Base-by-base conservation (phyloP, 305 asterid species). In the Solanum chacoense region DNA sequence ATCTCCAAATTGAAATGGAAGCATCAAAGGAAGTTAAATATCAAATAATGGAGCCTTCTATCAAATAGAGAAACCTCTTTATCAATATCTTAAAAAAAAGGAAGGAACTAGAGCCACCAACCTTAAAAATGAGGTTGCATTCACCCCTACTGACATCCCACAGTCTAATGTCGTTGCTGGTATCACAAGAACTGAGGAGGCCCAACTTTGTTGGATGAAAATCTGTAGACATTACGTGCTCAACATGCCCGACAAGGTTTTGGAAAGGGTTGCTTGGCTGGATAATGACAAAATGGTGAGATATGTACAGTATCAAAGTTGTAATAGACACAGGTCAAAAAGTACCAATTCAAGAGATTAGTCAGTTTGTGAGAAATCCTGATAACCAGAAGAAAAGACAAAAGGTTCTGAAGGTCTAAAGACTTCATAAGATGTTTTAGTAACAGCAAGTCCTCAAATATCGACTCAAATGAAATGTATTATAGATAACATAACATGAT, bases 101-200 rank as follows among this genome's bases (percentile, higher is more conserved):
- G 55, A 77, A n/a, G 59, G 77, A 79, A 14, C 78, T 26, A 73
- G 20, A 81, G 40, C 26, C 7, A 85, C 93, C 89, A 72, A 93
- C 94, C 94, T 90, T 91, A 32, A 91, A 90, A 91, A 81, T n/a
- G 29, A 77, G 89, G 16, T n/a, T 8, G 89, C 93, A 90, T 65
- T 86, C 63, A 86, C 91, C 72, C 72, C 75, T 40, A 11, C 59
- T 79, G 80, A 80, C 74, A 85, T 92, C 80, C 97, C 97, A 94
- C 77, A 91, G 32, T 85, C 90, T 89, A 81, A 94, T 90, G 86
- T 92, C 92, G 6, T 90, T 88, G 29, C 89, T 88, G 40, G 89
- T 74, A 71, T 94, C 96, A 69, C 93, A 94, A 55, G 94, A 93
- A 88, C 92, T 90, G 73, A 94, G 45, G 73, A 94, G 88, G 90